Base-by-base conservation (phyloP, 306 rosid species). In the Lotus japonicus region DNA sequence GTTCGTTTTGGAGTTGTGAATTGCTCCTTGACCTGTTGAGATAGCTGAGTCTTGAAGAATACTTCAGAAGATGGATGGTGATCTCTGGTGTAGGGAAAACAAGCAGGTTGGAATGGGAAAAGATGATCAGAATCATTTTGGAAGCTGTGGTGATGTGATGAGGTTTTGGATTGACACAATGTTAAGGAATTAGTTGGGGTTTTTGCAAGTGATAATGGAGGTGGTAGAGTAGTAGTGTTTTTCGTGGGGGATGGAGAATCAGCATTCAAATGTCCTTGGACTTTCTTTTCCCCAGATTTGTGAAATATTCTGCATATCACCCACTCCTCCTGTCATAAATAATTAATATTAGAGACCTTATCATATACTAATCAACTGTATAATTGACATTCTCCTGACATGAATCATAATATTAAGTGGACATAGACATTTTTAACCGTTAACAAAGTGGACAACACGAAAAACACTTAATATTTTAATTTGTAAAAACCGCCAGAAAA, bases 301-400 rank as follows among this genome's bases (percentile, higher is more conserved):
- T 90, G 84, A 82, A 85, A 75, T 69, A 85, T 87, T 74, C 96
- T 85, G 76, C 96, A 90, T 62, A 87, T 87, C 73, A 90, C 95
- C 96, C 96, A 87, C 71, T 90, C 96, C 71, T 90, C 95, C 96
- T 90, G 85, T 60, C 18, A 26, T 26, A 61, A 11, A 9, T 0
- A 19, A 31, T 15, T 7, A n/a, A n/a, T n/a, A n/a, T n/a, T n/a
- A 38, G 33, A 59, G 33, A 59, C 26, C 11, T 23, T 51, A 10
- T 26, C 26, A 21, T 21, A 21, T 21, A n/a, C n/a, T n/a, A 21
- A 21, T 21, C 26, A 21, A 21, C 26, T 21, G 3, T 21, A 28
- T n/a, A n/a, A n/a, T n/a, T n/a, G n/a, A n/a, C n/a, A n/a, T n/a
- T n/a, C n/a, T n/a, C n/a, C n/a, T n/a, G n/a, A n/a, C n/a, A n/a